These are phyloP conservation scores for Candida chilensis DNA, from an alignment of 805 yeast species.

Conservation along the genomic window DNA sequence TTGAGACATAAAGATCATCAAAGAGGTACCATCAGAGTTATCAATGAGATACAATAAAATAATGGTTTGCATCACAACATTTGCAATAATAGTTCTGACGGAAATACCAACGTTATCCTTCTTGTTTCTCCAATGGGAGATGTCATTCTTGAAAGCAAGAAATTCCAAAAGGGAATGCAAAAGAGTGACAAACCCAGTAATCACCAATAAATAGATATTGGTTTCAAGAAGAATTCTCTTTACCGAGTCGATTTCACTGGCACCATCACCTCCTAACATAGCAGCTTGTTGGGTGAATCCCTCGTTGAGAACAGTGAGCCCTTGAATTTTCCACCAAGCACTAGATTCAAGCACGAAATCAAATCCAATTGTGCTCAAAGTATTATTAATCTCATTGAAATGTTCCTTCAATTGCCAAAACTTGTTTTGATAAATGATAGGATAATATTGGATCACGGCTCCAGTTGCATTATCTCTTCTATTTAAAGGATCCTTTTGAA, in stretches of 20 bases:
- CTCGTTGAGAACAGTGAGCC: constrained; percentile 12
- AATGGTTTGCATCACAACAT: constrained; percentile 26
- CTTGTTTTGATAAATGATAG: constrained; percentile 22
- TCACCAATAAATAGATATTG: constrained; percentile 19
- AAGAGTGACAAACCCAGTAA: constrained; percentile 19
- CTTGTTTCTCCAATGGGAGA: constrained; percentile 27
- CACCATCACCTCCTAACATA: constrained; percentile 11
- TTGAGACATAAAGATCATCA: constrained; percentile 22
- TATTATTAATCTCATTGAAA: constrained; percentile 17
- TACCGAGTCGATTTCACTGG: constrained; percentile 21
- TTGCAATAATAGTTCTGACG: constrained; percentile 25
- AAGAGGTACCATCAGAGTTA: constrained; percentile 25
- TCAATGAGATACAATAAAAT: constrained; percentile 26
- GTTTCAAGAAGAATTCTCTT: constrained; percentile 25
- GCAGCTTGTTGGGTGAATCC: constrained; percentile 16
- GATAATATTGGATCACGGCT: constrained; percentile 21
- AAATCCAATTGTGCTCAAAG: constrained; percentile 10
- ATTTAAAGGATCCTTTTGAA: constrained; percentile 13
- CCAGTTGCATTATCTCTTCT: constrained; percentile 17
- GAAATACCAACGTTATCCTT: constrained; percentile 28
- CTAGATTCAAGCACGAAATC: constrained; percentile 15
- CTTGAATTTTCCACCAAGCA: constrained; percentile 18
- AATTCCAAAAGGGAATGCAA: constrained; percentile 26
- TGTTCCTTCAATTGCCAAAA: constrained; percentile 28
- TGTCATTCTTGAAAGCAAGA: constrained; percentile 30